Evolutionary conservation across 2,329 filamentous ascomycete genomes (phyloP), one percentile per base, ranked within the genome.

Genomic region (Claviceps sp.): DNA sequence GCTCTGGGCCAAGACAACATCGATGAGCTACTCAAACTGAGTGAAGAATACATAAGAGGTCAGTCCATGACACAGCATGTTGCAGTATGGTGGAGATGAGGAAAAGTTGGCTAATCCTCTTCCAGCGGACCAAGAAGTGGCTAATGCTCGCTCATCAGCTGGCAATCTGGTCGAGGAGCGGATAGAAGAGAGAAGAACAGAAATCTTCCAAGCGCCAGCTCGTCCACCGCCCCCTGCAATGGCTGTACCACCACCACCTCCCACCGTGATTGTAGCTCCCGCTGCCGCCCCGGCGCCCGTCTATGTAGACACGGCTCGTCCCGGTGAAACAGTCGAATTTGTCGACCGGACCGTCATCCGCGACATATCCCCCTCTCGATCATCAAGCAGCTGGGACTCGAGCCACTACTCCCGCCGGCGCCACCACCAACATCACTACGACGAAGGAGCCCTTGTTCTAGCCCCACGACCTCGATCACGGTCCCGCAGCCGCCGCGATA

Each of bases 1-100:
- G 90, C 91, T 10, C 76, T 97, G 5, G 87, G 88, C 16, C 90
- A 94, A 60, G 82, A 91, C 17, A 89, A 95, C 60, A 96, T 96
- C 56, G 89, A 96, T 59, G 86, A 94, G 61, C 76, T 96, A 45
- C 85, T 96, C 60, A 84, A 81, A 61, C 73, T 89, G 48, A 94
- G 88, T 66, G 86, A 89, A 61, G 81, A 85, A 37, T 89, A 88
- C 68, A 82, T 77, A 63, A 77, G 78, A 62, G 73, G 77, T 79
- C 60, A 62, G 38, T 17, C 11, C 13, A 6, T 39, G 30, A 11
- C 30, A 34, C 10, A 11, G 30, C 30, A 34, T 16, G 6, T 19
- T 24, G 16, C 37, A 56, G 2, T 16, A 14, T 30, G 26, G 56
- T 57, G 14, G 48, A 54, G 4, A 10, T 26, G 43, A 45, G 19